These are phyloP conservation scores for Aspergillus pseudoglaucus DNA, from an alignment of 2,329 filamentous ascomycete species.

Conservation along the genomic window DNA sequence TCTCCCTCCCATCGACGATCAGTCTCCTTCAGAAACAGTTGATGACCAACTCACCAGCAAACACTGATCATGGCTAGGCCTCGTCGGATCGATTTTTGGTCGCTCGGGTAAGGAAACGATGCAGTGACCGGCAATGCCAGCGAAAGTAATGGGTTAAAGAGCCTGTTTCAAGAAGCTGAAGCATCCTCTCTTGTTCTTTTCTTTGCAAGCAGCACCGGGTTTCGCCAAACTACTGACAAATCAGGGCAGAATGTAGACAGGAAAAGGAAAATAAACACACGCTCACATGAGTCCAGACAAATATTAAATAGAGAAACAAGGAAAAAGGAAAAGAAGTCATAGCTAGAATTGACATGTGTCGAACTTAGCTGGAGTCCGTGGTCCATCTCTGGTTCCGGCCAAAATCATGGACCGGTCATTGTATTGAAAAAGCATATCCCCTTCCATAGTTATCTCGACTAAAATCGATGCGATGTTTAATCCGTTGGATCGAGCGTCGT, in stretches of 20 bases:
- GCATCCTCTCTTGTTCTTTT: conserved; percentile 5
- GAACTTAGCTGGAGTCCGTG: conserved; percentile 33
- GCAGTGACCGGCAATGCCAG: neutral
- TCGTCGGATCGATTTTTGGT: neutral
- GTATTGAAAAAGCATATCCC: neutral
- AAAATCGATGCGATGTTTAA: conserved; percentile 9
- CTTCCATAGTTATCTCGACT: neutral
- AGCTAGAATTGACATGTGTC: conserved; percentile 28
- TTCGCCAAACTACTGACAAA: conserved; percentile 29
- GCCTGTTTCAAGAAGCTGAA: conserved; percentile 1
- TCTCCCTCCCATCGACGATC: conserved; percentile 1
- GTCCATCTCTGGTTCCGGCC: conserved; percentile 7
- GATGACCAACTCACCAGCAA: conserved; percentile 21
- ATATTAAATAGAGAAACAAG: conserved; percentile 8
- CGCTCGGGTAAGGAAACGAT: neutral
- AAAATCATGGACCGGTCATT: neutral
- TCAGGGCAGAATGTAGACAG: conserved; percentile 25
- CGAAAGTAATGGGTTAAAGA: neutral
- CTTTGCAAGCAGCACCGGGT: conserved; percentile 3
- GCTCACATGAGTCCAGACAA: neutral
- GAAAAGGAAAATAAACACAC: conserved; percentile 5
- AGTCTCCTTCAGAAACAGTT: conserved; percentile 15
- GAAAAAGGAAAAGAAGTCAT: conserved; percentile 18
- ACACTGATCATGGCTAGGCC: conserved; percentile 4
- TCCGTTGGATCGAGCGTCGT: conserved; percentile 28